These are phyloP conservation scores for Lachancea kluyveri DNA, from an alignment of 805 yeast species.

Conservation along the genomic window DNA sequence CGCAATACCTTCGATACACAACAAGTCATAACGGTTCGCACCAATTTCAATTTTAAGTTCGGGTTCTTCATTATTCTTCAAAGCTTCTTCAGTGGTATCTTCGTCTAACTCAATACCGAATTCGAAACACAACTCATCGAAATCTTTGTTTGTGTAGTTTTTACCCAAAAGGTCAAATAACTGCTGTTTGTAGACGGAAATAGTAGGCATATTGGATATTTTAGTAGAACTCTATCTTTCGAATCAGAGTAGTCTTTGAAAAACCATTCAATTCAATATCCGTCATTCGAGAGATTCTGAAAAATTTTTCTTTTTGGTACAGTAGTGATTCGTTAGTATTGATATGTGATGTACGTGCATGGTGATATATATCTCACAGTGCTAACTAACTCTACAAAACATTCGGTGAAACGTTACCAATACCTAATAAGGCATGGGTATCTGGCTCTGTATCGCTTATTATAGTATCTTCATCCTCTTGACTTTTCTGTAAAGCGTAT, in stretches of 20 bases:
- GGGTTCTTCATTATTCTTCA: slow-evolving; percentile 55
- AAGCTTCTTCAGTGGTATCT: slow-evolving; percentile 71
- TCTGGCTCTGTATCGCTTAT: slow-evolving; percentile 28
- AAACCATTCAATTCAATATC: not conserved
- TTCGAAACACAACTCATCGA: slow-evolving; percentile 95
- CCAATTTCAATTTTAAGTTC: slow-evolving; percentile 95
- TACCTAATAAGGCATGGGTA: slow-evolving; percentile 2
- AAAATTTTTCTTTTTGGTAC: not conserved
- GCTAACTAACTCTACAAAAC: too few species aligned
- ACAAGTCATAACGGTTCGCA: slow-evolving; percentile 97
- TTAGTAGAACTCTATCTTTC: not conserved
- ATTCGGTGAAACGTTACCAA: too few species aligned
- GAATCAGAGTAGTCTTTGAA: not conserved
- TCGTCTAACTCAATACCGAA: slow-evolving; percentile 98
- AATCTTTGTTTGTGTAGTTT: slow-evolving; percentile 75
- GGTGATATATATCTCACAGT: too few species aligned
- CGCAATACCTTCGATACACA: slow-evolving; percentile 97
- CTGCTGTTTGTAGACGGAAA: slow-evolving; percentile 91
- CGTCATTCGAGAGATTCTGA: not conserved
- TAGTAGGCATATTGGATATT: slow-evolving; percentile 99
- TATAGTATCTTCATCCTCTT: slow-evolving; percentile 27
- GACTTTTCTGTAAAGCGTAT: slow-evolving; percentile 27
- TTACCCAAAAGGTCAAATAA: slow-evolving; percentile 74
- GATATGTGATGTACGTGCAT: too few species aligned
- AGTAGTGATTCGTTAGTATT: too few species aligned